These are phyloP conservation scores for Taphrina deformans DNA, from an alignment of 1,139 yeast species.

Conservation along the genomic window DNA sequence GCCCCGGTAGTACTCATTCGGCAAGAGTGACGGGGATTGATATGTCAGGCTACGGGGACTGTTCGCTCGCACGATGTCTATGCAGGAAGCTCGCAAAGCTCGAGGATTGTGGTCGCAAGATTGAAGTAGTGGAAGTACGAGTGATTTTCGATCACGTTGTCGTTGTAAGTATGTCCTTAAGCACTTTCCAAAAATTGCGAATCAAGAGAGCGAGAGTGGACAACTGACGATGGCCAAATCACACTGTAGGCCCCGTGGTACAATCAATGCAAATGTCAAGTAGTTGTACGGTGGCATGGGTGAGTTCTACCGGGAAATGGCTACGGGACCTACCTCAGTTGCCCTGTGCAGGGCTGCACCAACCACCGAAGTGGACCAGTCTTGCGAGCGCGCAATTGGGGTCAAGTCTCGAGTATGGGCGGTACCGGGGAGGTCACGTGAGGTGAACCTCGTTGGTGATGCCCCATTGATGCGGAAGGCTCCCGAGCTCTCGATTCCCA, in stretches of 20 bases:
- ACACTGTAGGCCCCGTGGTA: no score
- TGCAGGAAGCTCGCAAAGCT: no score
- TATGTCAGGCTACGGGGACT: no score
- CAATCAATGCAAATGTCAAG: not conserved
- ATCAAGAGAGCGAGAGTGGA: no score
- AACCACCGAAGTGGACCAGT: not conserved
- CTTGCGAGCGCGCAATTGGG: not conserved
- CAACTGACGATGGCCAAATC: no score
- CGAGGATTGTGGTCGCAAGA: not conserved
- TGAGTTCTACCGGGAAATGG: not conserved
- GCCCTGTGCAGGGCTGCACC: not conserved
- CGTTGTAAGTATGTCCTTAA: not conserved
- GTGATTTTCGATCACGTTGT: not conserved
- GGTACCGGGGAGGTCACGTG: not conserved
- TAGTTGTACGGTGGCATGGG: not conserved
- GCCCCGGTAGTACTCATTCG: slow-evolving; percentile 20
- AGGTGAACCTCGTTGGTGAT: not conserved
- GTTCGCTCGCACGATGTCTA: no score
- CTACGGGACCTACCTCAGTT: not conserved
- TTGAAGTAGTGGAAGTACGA: not conserved
- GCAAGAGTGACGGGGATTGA: no score
- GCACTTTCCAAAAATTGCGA: not conserved
- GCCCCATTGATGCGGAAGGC: no score
- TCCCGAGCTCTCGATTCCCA: no score
- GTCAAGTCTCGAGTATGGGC: not conserved